Percentiles rank a stretch among this genome's conserved stretches.
phyloP scores from a whole-genome alignment of 164 flowering plant genomes.

The Paratinospora sagittata region DNA sequence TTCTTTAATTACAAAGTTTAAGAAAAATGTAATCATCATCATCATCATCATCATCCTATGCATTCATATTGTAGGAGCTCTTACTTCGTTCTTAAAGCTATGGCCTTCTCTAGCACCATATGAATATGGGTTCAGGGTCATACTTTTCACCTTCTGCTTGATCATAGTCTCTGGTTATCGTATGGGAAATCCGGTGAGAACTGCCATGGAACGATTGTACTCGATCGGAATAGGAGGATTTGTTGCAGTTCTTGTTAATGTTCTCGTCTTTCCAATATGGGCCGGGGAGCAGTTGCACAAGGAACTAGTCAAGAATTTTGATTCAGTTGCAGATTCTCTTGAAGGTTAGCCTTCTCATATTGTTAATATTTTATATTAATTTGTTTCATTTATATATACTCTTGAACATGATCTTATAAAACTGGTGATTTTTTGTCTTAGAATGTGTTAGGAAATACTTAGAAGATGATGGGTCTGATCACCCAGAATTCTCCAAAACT shows the following conservation, averaged over 20 bases:
- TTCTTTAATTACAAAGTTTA: not conserved
- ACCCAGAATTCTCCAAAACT: conserved; percentile 52
- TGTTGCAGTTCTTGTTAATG: conserved; percentile 69
- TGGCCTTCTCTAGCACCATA: conserved; percentile 76
- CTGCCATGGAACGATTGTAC: conserved; percentile 65
- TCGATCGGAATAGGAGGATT: conserved; percentile 76
- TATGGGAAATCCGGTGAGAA: conserved; percentile 56
- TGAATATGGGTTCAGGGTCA: conserved; percentile 74
- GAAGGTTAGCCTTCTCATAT: conserved; percentile 43
- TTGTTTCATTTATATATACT: too few species aligned
- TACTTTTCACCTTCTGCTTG: conserved; percentile 72
- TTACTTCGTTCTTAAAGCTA: conserved; percentile 70
- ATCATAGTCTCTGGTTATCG: conserved; percentile 75
- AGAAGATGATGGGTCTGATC: conserved; percentile 45
- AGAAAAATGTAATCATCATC: not conserved
- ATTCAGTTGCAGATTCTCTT: conserved; percentile 66
- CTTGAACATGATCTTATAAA: too few species aligned
- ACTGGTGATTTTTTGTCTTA: conserved; percentile 20
- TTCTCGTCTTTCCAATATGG: conserved; percentile 69
- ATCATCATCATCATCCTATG: too few species aligned
- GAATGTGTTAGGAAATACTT: conserved; percentile 72
- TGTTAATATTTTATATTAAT: too few species aligned
- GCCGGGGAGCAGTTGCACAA: conserved; percentile 75
- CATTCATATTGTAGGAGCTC: conserved; percentile 36
- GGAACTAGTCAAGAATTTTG: conserved; percentile 54